phyloP scores from a whole-genome alignment of 176 grass and related monocot genomes.

The Paspalum vaginatum region DNA sequence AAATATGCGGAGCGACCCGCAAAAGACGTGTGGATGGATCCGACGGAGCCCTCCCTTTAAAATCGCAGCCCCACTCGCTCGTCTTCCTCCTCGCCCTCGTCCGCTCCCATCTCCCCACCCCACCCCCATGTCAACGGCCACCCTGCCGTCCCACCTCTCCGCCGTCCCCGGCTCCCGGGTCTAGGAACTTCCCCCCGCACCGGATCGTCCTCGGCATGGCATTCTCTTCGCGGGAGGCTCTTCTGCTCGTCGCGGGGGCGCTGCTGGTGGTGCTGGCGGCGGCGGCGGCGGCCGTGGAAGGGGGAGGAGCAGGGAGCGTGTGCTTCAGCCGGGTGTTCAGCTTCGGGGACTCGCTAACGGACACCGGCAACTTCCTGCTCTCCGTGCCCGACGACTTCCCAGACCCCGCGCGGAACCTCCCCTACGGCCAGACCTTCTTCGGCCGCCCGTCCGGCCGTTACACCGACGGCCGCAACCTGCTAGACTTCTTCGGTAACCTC shows the following conservation, averaged over 20 bases:
- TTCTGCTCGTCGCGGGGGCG: background rate
- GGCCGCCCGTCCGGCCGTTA: constrained; percentile 77
- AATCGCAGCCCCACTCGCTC: constrained; percentile 28
- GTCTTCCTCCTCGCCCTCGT: background rate
- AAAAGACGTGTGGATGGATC: background rate
- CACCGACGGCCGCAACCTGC: constrained; percentile 78
- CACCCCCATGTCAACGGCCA: constrained; percentile 44
- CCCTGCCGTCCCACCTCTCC: background rate
- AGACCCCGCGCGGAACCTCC: constrained; percentile 64
- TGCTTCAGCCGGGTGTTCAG: constrained; percentile 80
- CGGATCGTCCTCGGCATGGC: constrained; percentile 45
- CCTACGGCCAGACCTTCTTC: constrained; percentile 91
- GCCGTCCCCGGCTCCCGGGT: background rate
- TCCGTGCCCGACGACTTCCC: constrained; percentile 60
- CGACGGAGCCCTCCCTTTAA: constrained; percentile 31
- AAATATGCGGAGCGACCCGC: constrained; percentile 2
- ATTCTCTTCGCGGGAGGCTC: constrained; percentile 24
- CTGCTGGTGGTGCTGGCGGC: background rate
- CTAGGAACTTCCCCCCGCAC: background rate
- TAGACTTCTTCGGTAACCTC: constrained; percentile 81
- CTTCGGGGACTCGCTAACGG: constrained; percentile 87
- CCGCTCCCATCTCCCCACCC: background rate
- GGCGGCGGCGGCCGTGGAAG: background rate
- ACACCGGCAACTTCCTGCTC: constrained; percentile 81
- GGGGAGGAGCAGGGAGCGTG: constrained; percentile 30